Evolutionary conservation across 2,329 filamentous ascomycete genomes (phyloP).

Genomic region (Aspergillus novofumigatus): DNA sequence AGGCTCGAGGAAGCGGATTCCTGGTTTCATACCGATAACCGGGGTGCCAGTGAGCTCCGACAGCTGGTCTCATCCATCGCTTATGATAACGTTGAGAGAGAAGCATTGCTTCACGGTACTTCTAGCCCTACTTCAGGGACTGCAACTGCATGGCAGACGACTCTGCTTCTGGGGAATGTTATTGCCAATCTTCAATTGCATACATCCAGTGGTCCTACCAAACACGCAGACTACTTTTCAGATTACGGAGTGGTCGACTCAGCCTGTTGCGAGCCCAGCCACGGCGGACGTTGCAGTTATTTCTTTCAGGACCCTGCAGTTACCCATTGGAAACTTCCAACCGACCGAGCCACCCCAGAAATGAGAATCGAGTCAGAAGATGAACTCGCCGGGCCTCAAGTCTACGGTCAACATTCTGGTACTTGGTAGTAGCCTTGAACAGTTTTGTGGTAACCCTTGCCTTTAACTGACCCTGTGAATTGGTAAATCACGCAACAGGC

Average conservation of each 20-base stretch:
- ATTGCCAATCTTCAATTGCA: slow-evolving; percentile 21
- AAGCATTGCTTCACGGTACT: slow-evolving; percentile 3
- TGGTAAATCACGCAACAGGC: neutral
- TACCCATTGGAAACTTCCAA: slow-evolving; percentile 5
- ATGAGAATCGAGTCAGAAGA: neutral
- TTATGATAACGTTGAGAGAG: slow-evolving; percentile 10
- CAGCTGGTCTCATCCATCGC: slow-evolving; percentile 17
- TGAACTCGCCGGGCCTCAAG: neutral
- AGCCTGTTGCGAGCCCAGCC: slow-evolving; percentile 11
- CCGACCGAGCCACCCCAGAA: neutral
- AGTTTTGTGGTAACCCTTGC: neutral
- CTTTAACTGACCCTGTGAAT: neutral
- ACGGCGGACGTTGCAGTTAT: slow-evolving; percentile 18
- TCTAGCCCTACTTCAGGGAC: slow-evolving; percentile 3
- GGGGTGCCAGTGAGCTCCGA: slow-evolving; percentile 14
- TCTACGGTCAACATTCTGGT: neutral
- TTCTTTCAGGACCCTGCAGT: slow-evolving; percentile 17
- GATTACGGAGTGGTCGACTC: slow-evolving; percentile 11
- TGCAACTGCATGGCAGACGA: slow-evolving; percentile 11
- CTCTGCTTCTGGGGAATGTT: slow-evolving; percentile 17
- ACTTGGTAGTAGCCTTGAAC: neutral
- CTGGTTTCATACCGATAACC: slow-evolving; percentile 22
- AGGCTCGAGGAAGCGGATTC: slow-evolving; percentile 14
- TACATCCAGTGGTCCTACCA: slow-evolving; percentile 2
- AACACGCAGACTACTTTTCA: slow-evolving; percentile 13